phyloP scores from a whole-genome alignment of 2,329 filamentous ascomycete genomes.

The Microdochium bolleyi region DNA sequence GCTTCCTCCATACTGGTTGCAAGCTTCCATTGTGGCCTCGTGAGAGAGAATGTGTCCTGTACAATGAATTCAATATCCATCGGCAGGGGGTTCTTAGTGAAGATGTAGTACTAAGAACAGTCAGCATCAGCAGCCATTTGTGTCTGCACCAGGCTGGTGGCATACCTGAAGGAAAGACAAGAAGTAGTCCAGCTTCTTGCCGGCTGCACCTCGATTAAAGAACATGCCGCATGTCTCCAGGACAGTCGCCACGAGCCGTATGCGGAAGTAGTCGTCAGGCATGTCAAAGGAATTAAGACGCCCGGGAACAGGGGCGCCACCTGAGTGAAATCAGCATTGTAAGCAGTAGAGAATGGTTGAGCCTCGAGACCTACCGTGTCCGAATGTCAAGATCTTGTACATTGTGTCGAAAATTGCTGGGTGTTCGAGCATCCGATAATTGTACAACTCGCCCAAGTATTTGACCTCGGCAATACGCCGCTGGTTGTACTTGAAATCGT shows the following conservation, averaged over 20 bases:
- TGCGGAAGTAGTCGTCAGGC: conserved; percentile 92
- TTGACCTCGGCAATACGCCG: conserved; percentile 92
- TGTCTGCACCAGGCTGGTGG: conserved; percentile 4
- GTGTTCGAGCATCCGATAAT: conserved; percentile 94
- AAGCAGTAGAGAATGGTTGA: neutral
- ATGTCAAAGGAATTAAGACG: conserved; percentile 71
- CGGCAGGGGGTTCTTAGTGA: conserved; percentile 79
- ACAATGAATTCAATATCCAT: conserved; percentile 98
- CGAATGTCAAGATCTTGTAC: conserved; percentile 91
- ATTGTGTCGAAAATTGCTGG: conserved; percentile 91
- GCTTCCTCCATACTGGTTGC: conserved; percentile 77
- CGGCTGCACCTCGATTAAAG: conserved; percentile 86
- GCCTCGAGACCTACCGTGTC: conserved; percentile 51
- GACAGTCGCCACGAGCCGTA: conserved; percentile 80
- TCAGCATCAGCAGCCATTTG: conserved; percentile 4
- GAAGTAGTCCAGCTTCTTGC: conserved; percentile 98
- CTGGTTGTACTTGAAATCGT: conserved; percentile 97
- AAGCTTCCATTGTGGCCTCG: conserved; percentile 89
- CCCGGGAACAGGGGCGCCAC: conserved; percentile 74
- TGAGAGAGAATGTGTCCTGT: conserved; percentile 80
- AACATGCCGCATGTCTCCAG: conserved; percentile 95
- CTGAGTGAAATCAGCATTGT: conserved; percentile 25
- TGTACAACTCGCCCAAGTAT: conserved; percentile 93
- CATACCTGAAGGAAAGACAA: conserved; percentile 82
- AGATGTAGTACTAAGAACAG: conserved; percentile 72